Conservation (phyloP, 805 yeast species). For the Candida peoriensis region DNA sequence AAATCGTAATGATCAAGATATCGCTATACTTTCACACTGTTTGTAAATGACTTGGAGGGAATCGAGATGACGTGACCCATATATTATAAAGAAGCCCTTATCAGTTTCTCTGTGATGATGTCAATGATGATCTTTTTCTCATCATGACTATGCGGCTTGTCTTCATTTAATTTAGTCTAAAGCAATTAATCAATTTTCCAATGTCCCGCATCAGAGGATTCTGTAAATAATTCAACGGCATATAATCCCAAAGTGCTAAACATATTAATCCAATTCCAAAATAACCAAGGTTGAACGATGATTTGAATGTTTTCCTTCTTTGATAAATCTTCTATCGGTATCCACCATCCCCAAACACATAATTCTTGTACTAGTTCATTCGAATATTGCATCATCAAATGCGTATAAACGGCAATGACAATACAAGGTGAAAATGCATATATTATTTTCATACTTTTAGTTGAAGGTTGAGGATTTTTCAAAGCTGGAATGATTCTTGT, state of each 20-base stretch:
- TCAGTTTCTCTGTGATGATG: no score
- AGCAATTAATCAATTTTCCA: slow-evolving; percentile 21
- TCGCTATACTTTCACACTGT: no score
- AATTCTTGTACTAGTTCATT: slow-evolving; percentile 66
- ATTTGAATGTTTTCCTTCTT: slow-evolving; percentile 19
- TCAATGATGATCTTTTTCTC: no score
- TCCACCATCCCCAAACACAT: slow-evolving; percentile 56
- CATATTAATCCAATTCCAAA: slow-evolving; percentile 97
- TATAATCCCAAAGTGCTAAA: slow-evolving; percentile 75
- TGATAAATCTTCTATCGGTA: no score
- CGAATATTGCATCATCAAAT: slow-evolving; percentile 75
- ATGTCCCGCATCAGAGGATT: slow-evolving; percentile 19
- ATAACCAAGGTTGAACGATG: slow-evolving; percentile 73
- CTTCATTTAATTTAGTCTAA: no score
- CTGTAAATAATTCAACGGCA: slow-evolving; percentile 61
- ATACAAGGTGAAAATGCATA: slow-evolving; percentile 93
- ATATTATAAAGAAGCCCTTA: no score
- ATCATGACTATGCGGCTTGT: no score
- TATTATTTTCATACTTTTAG: slow-evolving; percentile 43
- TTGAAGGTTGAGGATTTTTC: slow-evolving; percentile 30
- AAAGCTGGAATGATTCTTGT: slow-evolving; percentile 88
- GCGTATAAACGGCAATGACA: slow-evolving; percentile 92
- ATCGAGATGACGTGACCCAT: no score
- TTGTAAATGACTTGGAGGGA: no score
- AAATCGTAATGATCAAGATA: no score